Evolutionary conservation across 345 rosid species (phyloP), one percentile per base, ranked within the genome.

Genomic region (Brassica cretica): DNA sequence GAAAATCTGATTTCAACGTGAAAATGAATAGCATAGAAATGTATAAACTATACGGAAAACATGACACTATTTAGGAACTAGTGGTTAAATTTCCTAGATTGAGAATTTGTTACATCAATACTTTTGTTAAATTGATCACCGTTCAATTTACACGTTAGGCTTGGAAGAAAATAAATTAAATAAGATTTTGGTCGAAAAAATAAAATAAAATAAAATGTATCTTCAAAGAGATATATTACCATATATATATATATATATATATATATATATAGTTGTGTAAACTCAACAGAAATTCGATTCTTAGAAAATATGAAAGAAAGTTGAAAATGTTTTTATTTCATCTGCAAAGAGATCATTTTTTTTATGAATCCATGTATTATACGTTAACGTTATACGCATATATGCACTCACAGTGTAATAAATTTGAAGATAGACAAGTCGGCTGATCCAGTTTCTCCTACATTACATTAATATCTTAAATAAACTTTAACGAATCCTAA

Each of bases 401-500:
- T 8, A 35, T 7, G 32, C 39, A 33, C 27, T 73, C 51, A 19
- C 30, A 19, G 53, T 72, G 49, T 61, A 6, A 62, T 61, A 21
- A 68, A 62, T 61, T 24, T 14, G 32, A 73, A 78, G 65, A 64
- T 11, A 56, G 76, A 80, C 76, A 56, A 75, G 78, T 74, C 78
- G 58, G 64, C 63, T 74, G 65, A 63, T 61, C 70, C 71, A 70
- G 2, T 27, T 68, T 79, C 82, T 70, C 79, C 79, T 80, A 75
- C 75, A 56, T 12, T 69, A 55, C 78, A 74, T 73, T 53, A 55
- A 73, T 64, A 46, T 37, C 74, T 39, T 0, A 66, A 49, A 56
- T 39, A 71, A 70, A 72, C 49, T 55, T 32, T 72, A 66, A 73
- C 70, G 82, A 73, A 78, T 78, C 78, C 70, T 66, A 72, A 72